Evolutionary conservation across 2,329 filamentous ascomycete genomes (phyloP).

Genomic region (Aureobasidium mangrovei): DNA sequence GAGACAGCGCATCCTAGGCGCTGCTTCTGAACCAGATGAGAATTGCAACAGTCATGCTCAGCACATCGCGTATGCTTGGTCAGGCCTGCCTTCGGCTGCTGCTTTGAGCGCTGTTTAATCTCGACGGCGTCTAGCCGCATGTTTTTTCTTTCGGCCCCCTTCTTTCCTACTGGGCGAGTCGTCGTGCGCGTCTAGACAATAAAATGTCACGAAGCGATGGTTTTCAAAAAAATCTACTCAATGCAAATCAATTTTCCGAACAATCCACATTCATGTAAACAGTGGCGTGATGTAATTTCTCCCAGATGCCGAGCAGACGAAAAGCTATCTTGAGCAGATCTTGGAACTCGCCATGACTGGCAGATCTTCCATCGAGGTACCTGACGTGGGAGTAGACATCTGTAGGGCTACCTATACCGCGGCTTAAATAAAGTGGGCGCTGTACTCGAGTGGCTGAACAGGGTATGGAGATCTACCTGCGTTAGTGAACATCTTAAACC

Average conservation of each 20-base stretch:
- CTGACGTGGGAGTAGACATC: no score
- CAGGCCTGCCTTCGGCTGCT: constrained; percentile 3
- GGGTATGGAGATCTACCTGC: no score
- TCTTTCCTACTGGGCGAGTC: constrained; percentile 12
- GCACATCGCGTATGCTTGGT: not conserved
- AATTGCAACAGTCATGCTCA: constrained; percentile 3
- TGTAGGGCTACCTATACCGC: no score
- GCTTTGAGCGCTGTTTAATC: constrained; percentile 12
- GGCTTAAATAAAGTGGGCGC: no score
- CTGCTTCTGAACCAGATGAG: constrained; percentile 19
- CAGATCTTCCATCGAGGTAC: no score
- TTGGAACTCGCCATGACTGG: no score
- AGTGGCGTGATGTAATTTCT: not conserved
- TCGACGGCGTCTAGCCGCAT: constrained; percentile 14
- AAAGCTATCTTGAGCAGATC: no score
- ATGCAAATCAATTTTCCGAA: constrained; percentile 14
- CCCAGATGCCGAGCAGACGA: no score
- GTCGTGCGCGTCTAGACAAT: constrained; percentile 15
- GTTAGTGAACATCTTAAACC: no score
- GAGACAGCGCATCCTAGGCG: constrained; percentile 10
- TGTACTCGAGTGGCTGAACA: no score
- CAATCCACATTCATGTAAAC: not conserved
- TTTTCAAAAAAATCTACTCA: constrained; percentile 14
- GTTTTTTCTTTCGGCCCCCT: constrained; percentile 11
- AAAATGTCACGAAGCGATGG: constrained; percentile 17